Evolutionary conservation across 306 rosid species (phyloP).

Genomic region (Trifolium dubium): DNA sequence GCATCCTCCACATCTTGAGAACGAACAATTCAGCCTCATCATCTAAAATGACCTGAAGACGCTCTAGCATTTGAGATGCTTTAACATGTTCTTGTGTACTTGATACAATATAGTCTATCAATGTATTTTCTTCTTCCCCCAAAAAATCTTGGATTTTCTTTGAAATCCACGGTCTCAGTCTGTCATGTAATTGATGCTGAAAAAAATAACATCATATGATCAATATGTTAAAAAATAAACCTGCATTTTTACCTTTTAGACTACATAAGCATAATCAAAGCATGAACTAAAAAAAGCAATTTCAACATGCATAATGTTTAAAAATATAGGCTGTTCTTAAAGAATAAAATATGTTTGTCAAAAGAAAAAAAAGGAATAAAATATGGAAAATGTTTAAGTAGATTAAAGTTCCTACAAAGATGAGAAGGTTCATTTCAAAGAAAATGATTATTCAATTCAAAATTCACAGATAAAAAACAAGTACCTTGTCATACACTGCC

Average conservation of each 20-base stretch:
- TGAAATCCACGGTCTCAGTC: slow-evolving; percentile 99
- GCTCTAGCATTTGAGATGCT: slow-evolving; percentile 94
- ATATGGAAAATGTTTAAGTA: neutral
- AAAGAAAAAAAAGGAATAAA: no score
- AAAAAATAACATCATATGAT: slow-evolving; percentile 21
- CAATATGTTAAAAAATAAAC: slow-evolving; percentile 25
- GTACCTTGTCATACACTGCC: slow-evolving; percentile 89
- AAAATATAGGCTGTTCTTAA: neutral
- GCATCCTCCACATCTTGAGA: slow-evolving; percentile 99
- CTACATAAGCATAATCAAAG: slow-evolving; percentile 20
- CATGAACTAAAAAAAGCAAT: slow-evolving; percentile 6
- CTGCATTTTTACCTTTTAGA: slow-evolving; percentile 20
- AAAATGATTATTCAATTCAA: neutral
- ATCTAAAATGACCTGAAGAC: slow-evolving; percentile 89
- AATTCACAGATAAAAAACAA: slow-evolving; percentile 6
- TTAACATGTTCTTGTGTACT: slow-evolving; percentile 92
- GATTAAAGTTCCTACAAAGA: neutral
- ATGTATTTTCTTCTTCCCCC: slow-evolving; percentile 93
- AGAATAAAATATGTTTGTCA: slow-evolving; percentile 1
- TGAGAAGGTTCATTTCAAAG: slow-evolving; percentile 1
- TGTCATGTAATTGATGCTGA: slow-evolving; percentile 88
- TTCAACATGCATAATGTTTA: neutral
- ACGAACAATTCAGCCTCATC: slow-evolving; percentile 99
- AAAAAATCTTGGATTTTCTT: slow-evolving; percentile 90
- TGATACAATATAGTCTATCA: slow-evolving; percentile 93